Percentiles rank a stretch among this genome's conserved stretches.
Evolutionary conservation across 2,329 filamentous ascomycete genomes (phyloP).

Genomic region (Pezicula carpinea): DNA sequence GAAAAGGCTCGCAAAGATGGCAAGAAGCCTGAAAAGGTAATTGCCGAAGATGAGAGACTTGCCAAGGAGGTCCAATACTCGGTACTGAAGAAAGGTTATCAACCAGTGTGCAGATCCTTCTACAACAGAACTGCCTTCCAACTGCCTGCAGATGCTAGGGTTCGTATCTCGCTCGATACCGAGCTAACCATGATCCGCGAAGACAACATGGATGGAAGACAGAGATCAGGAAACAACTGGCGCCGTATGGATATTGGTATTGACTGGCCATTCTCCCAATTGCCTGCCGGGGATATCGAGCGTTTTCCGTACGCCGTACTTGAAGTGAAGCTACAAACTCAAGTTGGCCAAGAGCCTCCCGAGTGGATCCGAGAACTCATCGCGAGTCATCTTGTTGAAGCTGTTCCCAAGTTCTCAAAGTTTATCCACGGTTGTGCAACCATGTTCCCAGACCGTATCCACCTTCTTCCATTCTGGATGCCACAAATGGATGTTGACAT

Average conservation of each 20-base stretch:
- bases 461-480: constrained; percentile 93
- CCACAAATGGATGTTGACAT: constrained; percentile 99
- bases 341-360: constrained; percentile 88
- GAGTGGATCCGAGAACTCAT: constrained; percentile 96
- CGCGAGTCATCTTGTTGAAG: constrained; percentile 89
- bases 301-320: constrained; percentile 94
- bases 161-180: constrained; percentile 94
- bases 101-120: constrained; percentile 89
- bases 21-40: constrained; percentile 89
- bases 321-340: constrained; percentile 96
- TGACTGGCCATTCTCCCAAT: constrained; percentile 87
- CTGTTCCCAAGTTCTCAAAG: constrained; percentile 99
- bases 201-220: constrained; percentile 82
- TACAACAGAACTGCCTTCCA: constrained; percentile 99
- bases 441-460: constrained; percentile 80
- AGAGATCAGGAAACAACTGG: constrained; percentile 83
- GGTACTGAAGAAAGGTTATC: constrained; percentile 78
- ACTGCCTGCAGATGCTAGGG: constrained; percentile 89
- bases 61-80: constrained; percentile 93
- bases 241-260: constrained; percentile 95
- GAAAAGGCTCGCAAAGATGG: constrained; percentile 94
- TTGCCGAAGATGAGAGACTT: constrained; percentile 84
- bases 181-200: constrained; percentile 94
- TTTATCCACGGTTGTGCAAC: constrained; percentile 94
- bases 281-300: constrained; percentile 79